Base-by-base conservation (phyloP, 768 basidiomycete species). In the Termitomyces sp. region DNA sequence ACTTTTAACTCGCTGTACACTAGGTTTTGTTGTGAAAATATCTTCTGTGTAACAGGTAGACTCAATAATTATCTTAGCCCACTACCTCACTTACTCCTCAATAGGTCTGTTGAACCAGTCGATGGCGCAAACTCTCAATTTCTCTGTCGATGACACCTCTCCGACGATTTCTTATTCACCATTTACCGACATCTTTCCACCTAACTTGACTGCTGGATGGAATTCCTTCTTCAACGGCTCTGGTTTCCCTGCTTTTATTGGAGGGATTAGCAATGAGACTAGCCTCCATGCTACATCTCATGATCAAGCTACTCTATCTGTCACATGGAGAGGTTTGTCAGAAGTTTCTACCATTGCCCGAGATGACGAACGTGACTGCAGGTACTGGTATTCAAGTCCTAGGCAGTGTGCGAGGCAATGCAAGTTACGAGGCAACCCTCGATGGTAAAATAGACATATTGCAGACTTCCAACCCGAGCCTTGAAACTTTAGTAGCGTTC, bases 371-470 rank as follows among this genome's bases (percentile, higher is more conserved):
- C 26, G 19, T 50, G 40, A 58, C 15, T 54, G 40, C 64, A 90
- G 88, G 89, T 45, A 88, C 81, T 26, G 85, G 80, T 26, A 81
- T 89, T 38, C 72, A 80, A 59, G 73, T 90, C 30, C 62, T 75
- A 31, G 89, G 89, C 33, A 78, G 78, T 55, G 74, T 74, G 5
- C 71, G 70, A 5, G 54, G 50, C 5, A 57, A 69, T 46, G 74
- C 79, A 5, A 63, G 69, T 23, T 87, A 82, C 64, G 64, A 68
- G 9, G 64, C 87, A 54, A 67, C 70, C 6, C 72, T 89, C 54
- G 87, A 91, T 63, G 81, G 81, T 42, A 38, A 37, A 1, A 33
- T 33, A 14, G 5, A 6, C 15, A 52, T 47, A 64, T 53, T 62
- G 47, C 37, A 62, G 67, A 45, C 63, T 15, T 52, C 70, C 17